These are phyloP conservation scores for Penicillium malachiteum DNA, from an alignment of 495 filamentous ascomycete genomes.

Conservation along the genomic window DNA sequence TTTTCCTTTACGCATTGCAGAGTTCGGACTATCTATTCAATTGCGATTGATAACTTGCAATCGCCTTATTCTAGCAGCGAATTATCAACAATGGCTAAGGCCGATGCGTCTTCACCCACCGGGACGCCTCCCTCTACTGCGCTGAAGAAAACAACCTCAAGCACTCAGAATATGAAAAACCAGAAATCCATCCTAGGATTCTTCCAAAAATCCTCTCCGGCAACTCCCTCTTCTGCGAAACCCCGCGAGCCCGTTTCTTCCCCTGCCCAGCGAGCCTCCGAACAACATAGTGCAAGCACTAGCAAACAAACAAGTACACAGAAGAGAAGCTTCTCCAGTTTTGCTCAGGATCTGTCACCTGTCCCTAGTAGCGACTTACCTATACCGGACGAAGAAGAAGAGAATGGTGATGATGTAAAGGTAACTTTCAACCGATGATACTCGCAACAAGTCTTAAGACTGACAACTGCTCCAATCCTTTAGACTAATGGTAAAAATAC, in stretches of 20 bases:
- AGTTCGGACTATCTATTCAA: no score
- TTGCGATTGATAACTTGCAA: no score
- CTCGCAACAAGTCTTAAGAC: neutral
- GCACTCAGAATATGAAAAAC: constrained; percentile 59
- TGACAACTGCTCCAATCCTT: neutral
- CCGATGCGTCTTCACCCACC: constrained; percentile 38
- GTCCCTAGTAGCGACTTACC: constrained; percentile 74
- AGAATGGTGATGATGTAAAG: constrained; percentile 23
- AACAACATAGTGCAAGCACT: constrained; percentile 24
- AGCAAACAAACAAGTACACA: constrained; percentile 20
- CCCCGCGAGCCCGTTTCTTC: constrained; percentile 40
- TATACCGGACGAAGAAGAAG: constrained; percentile 38
- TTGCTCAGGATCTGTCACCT: constrained; percentile 60
- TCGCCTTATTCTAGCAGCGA: neutral
- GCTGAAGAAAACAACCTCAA: constrained; percentile 47
- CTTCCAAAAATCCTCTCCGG: constrained; percentile 67
- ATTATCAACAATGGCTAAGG: constrained; percentile 37
- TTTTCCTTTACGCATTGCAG: neutral
- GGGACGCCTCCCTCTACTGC: constrained; percentile 38
- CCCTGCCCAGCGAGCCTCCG: constrained; percentile 42
- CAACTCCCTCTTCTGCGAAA: constrained; percentile 36
- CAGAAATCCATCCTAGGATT: constrained; percentile 84
- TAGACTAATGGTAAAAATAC: constrained; percentile 21
- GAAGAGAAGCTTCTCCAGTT: constrained; percentile 42
- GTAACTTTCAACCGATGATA: constrained; percentile 14